These are phyloP conservation scores for Marasmius fiardii DNA, from an alignment of 1,284 basidiomycete species.

Conservation along the genomic window DNA sequence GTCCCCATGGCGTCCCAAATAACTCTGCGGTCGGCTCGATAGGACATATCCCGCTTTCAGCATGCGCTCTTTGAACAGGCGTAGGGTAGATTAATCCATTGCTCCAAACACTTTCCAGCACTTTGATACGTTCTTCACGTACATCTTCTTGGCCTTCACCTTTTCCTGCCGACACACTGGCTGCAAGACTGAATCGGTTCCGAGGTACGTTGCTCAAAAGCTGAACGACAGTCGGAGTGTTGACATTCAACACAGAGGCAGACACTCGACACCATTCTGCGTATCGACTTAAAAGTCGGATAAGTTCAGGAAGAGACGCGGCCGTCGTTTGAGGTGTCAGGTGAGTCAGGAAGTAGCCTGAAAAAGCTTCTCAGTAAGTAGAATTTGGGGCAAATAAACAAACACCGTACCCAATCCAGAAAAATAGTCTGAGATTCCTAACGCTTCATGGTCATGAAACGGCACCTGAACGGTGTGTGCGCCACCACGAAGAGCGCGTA, in stretches of 20 bases:
- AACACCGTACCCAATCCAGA: slow-evolving; percentile 14
- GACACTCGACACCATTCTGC: slow-evolving; percentile 17
- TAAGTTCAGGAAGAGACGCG: slow-evolving; percentile 8
- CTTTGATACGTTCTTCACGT: slow-evolving; percentile 10
- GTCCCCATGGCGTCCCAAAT: slow-evolving; percentile 19
- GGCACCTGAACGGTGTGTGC: slow-evolving; percentile 9
- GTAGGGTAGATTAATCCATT: slow-evolving; percentile 11
- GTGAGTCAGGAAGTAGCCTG: slow-evolving; percentile 15
- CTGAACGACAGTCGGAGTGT: slow-evolving; percentile 20
- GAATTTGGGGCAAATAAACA: neutral
- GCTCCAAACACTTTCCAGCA: slow-evolving; percentile 11
- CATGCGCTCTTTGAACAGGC: slow-evolving; percentile 17
- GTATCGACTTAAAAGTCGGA: slow-evolving; percentile 11
- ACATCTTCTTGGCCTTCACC: slow-evolving; percentile 14
- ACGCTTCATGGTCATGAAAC: slow-evolving; percentile 11
- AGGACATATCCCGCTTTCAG: slow-evolving; percentile 9
- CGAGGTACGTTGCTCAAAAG: slow-evolving; percentile 7
- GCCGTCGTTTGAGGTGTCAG: neutral
- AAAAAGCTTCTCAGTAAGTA: neutral
- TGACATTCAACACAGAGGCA: slow-evolving; percentile 10
- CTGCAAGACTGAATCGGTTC: slow-evolving; percentile 14
- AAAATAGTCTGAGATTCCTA: slow-evolving; percentile 15
- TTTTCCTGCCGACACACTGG: slow-evolving; percentile 17
- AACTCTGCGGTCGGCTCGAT: slow-evolving; percentile 14
- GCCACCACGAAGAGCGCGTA: neutral